Base-by-base conservation (phyloP, 2,329 filamentous ascomycete species). In the Trichophyton benhamiae region DNA sequence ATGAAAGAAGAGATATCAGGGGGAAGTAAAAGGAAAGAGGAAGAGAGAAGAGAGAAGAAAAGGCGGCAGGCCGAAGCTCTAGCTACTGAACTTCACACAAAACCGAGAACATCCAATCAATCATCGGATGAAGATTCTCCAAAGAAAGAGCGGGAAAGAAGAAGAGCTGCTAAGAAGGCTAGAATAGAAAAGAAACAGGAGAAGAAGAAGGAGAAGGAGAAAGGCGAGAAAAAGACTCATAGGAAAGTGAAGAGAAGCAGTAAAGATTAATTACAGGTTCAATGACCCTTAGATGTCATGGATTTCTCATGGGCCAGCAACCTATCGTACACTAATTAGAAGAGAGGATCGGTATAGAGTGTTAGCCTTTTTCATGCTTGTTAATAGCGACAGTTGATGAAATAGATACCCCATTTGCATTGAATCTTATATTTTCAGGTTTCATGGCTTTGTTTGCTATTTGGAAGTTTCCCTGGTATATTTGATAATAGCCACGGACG, bases 401-500 rank as follows among this genome's bases (percentile, higher is more conserved):
- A 15, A 55, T 55, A 55, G 52, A 55, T 55, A 55, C 30, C 52
- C 27, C 52, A n/a, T 36, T 55, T 55, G 52, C 25, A 53, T 20
- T 36, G 9, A 11, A 33, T 38, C 6, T 7, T 30, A 6, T 30
- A 30, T 38, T 38, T 13, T 38, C 33, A 38, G 9, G 33, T 38
- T 38, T 38, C 33, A 13, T 38, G 33, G 9, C 33, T 11, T 38
- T 13, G 33, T 22, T 20, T 42, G 60, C 80, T 69, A 83, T 84
- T 59, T n/a, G 85, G 85, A 67, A 86, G 78, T 69, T 83, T 87
- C 22, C 87, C 87, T 3, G 87, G 86, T 72, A 84, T 87, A 65
- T 87, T 87, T 0, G 86, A 88, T 60, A 91, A 71, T 61, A 94
- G 79, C 89, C 91, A 97, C 1, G 91, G 91, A 70, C 91, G 81